These are phyloP conservation scores for Pseudognaphalium luteoalbum DNA, from an alignment of 129 eudicot species.

Conservation along the genomic window DNA sequence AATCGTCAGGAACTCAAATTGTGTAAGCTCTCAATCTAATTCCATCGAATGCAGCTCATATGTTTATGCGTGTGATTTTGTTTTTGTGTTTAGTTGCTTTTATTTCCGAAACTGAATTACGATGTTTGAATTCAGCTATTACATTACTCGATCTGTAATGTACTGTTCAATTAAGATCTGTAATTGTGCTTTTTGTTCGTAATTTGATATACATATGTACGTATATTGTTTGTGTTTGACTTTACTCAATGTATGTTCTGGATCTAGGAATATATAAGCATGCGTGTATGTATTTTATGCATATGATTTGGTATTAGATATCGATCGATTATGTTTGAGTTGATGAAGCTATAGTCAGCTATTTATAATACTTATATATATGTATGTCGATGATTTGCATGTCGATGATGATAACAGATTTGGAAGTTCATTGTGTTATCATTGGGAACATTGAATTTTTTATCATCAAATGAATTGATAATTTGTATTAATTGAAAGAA, in stretches of 20 bases:
- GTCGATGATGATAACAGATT: conserved; percentile 15
- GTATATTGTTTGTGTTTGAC: conserved; percentile 2
- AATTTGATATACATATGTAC: background rate
- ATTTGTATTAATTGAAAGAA: background rate
- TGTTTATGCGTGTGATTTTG: background rate
- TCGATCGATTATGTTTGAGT: conserved; percentile 17
- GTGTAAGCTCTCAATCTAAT: conserved; percentile 27
- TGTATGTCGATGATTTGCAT: conserved; percentile 22
- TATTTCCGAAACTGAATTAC: background rate
- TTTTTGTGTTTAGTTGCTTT: background rate
- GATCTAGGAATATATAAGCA: conserved; percentile 22
- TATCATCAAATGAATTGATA: background rate
- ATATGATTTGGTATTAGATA: background rate
- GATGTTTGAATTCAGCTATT: conserved; percentile 13
- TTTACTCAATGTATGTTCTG: background rate
- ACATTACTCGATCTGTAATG: conserved; percentile 20
- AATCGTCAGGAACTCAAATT: conserved; percentile 1
- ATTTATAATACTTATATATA: background rate
- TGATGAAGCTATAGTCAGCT: conserved; percentile 9
- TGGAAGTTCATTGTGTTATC: background rate
- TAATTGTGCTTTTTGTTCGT: background rate
- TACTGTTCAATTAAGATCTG: conserved; percentile 10
- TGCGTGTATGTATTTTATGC: background rate
- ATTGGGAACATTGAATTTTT: background rate
- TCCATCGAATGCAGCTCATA: background rate